Conservation (phyloP, 179 eudicot species). For the Nepenthes alata region DNA sequence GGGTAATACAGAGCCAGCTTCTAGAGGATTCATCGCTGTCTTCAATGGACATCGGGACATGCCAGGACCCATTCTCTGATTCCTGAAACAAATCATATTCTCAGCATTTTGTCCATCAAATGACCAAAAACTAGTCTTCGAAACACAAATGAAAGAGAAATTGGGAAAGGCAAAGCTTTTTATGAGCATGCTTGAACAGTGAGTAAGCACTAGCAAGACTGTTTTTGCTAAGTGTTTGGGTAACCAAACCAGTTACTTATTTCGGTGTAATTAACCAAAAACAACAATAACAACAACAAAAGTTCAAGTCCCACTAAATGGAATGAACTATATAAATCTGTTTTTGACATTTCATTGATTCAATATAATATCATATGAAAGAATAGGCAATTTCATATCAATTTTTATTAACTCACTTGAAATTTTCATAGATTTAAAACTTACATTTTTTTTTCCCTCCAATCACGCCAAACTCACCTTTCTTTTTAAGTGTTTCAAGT, state of each 20-base stretch:
- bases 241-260: no score
- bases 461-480: no score
- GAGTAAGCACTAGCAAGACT: no score
- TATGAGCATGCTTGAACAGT: no score
- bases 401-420: background rate
- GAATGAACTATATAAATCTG: no score
- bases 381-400: background rate
- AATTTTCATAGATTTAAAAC: background rate
- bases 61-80: conserved; percentile 64
- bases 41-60: conserved; percentile 43
- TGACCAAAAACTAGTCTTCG: background rate
- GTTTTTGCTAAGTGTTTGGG: no score
- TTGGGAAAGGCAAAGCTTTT: no score
- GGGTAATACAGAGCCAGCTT: conserved; percentile 54
- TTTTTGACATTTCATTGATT: no score
- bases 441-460: no score
- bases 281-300: background rate
- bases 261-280: background rate
- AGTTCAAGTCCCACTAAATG: no score
- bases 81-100: conserved; percentile 29
- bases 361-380: background rate
- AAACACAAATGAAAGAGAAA: background rate
- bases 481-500: no score
- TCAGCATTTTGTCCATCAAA: background rate
- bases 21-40: conserved; percentile 33